Evolutionary conservation across 2,329 filamentous ascomycete genomes (phyloP).

Genomic region (Neocucurbitaria cava): DNA sequence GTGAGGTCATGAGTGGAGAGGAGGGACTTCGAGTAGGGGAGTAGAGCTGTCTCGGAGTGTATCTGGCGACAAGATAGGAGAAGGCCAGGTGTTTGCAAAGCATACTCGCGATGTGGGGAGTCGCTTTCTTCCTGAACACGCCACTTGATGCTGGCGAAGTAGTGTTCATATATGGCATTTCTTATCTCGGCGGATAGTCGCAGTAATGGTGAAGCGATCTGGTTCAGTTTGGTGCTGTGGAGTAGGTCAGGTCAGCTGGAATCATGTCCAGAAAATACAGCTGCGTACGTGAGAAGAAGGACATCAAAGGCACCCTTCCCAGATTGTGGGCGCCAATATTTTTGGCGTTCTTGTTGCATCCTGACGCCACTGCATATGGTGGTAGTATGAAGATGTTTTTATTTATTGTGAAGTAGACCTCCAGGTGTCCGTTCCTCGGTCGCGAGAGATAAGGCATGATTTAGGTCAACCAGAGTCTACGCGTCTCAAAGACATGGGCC

Average conservation of each 20-base stretch:
- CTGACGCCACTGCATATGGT: too few relatives aligned
- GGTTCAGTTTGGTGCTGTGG: slow-evolving; percentile 1
- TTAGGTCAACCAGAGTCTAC: background rate
- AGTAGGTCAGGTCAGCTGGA: background rate
- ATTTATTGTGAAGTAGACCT: background rate
- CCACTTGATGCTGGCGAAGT: background rate
- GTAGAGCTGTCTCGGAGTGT: slow-evolving; percentile 13
- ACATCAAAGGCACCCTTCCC: background rate
- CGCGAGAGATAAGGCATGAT: background rate
- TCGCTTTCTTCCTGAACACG: background rate
- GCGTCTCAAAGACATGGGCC: background rate
- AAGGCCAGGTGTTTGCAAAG: slow-evolving; percentile 5
- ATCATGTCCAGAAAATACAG: background rate
- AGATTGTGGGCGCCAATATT: background rate
- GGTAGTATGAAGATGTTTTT: too few relatives aligned
- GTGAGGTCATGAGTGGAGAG: background rate
- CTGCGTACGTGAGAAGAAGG: background rate
- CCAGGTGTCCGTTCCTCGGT: background rate
- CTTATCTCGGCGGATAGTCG: slow-evolving; percentile 13
- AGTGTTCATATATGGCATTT: slow-evolving; percentile 16
- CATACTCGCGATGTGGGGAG: background rate
- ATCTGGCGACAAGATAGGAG: slow-evolving; percentile 13
- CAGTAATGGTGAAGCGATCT: slow-evolving; percentile 15
- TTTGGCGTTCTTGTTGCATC: background rate
- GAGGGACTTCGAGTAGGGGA: background rate